Percentiles rank a stretch among this genome's conserved stretches.
phyloP scores from a whole-genome alignment of 352 stramenopile genomes.

The Globisporangium splendens region DNA sequence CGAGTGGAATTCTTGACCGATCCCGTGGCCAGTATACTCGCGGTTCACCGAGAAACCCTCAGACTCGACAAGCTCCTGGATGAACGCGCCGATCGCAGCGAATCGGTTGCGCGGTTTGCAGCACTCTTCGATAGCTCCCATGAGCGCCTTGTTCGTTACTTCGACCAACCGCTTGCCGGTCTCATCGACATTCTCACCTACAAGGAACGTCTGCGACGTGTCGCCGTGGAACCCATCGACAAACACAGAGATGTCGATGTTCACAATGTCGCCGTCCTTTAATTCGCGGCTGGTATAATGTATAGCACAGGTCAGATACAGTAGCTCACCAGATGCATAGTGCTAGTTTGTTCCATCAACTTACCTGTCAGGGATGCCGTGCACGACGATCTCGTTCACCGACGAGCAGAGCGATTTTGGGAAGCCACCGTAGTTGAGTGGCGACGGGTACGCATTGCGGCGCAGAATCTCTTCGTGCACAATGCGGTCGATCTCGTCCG shows the following conservation, averaged over 20 bases:
- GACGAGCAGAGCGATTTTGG: conserved; percentile 94
- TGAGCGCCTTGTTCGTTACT: conserved; percentile 77
- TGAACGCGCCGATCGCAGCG: conserved; percentile 91
- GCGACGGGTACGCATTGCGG: conserved; percentile 84
- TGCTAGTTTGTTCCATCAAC: neutral
- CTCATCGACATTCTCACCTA: conserved; percentile 89
- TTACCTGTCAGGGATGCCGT: conserved; percentile 94
- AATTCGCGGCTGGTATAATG: conserved; percentile 47
- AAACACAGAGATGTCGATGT: conserved; percentile 96
- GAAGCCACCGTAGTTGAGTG: conserved; percentile 93
- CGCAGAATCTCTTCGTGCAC: conserved; percentile 91
- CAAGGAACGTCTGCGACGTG: conserved; percentile 95
- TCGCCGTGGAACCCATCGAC: conserved; percentile 96
- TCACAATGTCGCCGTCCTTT: conserved; percentile 94
- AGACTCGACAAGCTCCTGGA: conserved; percentile 86
- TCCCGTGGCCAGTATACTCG: conserved; percentile 97
- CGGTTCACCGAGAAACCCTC: conserved; percentile 79
- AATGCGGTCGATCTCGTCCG: conserved; percentile 92
- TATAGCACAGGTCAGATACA: neutral
- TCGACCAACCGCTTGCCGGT: conserved; percentile 86
- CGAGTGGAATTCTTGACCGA: conserved; percentile 94
- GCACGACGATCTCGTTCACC: conserved; percentile 97
- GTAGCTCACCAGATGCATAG: neutral
- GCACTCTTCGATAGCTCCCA: conserved; percentile 83
- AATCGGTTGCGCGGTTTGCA: conserved; percentile 93